Percentiles rank a stretch among this genome's conserved stretches.
Evolutionary conservation across 2,329 filamentous ascomycete species (phyloP).

Genomic region (Penicillium sp.): DNA sequence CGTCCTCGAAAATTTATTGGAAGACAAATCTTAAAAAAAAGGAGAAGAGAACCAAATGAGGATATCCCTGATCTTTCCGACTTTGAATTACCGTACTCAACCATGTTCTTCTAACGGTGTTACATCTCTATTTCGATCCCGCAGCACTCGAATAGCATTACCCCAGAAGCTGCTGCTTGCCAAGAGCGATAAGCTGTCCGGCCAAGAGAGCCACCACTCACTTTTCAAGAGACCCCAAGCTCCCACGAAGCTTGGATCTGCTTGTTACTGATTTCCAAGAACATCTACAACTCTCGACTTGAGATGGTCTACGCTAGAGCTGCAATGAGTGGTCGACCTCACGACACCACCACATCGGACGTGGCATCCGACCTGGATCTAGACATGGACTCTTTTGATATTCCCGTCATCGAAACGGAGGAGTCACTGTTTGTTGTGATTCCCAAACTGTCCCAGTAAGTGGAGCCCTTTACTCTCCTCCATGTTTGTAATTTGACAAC

Average conservation of each 20-base stretch:
- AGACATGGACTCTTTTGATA: slow-evolving; percentile 34
- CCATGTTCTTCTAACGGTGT: neutral
- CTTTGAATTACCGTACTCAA: neutral
- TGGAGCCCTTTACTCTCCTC: neutral
- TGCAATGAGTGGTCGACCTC: slow-evolving; percentile 5
- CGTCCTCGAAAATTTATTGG: neutral
- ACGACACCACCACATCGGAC: slow-evolving; percentile 3
- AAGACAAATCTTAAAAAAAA: neutral
- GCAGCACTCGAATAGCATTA: neutral
- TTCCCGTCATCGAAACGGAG: slow-evolving; percentile 49
- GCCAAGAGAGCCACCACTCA: slow-evolving; percentile 2
- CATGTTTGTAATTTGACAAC: slow-evolving; percentile 13
- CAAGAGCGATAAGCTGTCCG: slow-evolving; percentile 1
- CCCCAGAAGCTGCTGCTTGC: neutral
- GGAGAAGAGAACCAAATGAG: neutral
- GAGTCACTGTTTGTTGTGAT: slow-evolving; percentile 49
- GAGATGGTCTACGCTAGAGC: neutral
- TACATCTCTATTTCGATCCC: neutral
- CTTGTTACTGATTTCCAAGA: neutral
- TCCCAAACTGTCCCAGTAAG: slow-evolving; percentile 48
- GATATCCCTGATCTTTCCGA: neutral
- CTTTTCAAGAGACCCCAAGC: neutral
- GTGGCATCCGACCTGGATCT: slow-evolving; percentile 16
- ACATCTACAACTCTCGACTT: neutral
- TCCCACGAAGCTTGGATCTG: neutral